Evolutionary conservation across 2,329 filamentous ascomycete genomes (phyloP).

Genomic region (Tympanopsis confertula): DNA sequence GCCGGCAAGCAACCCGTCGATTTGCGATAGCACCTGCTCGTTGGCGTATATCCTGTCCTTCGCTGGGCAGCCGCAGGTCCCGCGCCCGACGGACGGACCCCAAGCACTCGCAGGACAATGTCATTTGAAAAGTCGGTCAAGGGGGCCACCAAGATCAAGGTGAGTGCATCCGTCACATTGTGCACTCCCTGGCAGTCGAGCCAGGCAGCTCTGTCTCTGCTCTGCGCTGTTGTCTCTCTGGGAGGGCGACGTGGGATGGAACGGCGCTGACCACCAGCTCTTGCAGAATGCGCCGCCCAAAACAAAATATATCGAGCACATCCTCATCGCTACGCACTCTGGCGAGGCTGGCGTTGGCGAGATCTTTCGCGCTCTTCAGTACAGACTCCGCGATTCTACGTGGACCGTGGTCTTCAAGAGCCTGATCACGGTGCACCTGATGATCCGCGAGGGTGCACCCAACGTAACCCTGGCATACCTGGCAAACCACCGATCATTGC

Average conservation of each 20-base stretch:
- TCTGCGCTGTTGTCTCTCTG: constrained; percentile 1
- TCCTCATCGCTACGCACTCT: constrained; percentile 85
- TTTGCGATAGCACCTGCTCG: no score
- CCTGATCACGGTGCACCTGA: constrained; percentile 86
- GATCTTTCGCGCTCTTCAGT: constrained; percentile 83
- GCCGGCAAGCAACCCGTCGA: no score
- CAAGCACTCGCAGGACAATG: no score
- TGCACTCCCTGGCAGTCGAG: constrained; percentile 1
- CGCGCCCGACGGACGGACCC: no score
- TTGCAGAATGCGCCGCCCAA: constrained; percentile 82
- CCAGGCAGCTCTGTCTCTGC: not conserved
- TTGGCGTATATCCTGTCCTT: no score
- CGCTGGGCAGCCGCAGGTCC: no score
- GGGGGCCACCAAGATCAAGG: constrained; percentile 96
- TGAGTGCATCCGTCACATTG: constrained; percentile 25
- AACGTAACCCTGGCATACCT: constrained; percentile 82
- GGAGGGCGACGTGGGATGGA: not conserved
- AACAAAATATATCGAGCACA: constrained; percentile 98
- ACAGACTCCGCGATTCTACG: constrained; percentile 83
- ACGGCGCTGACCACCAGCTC: constrained; percentile 5
- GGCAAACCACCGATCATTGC: constrained; percentile 66
- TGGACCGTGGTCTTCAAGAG: constrained; percentile 99
- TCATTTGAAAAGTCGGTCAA: constrained; percentile 99
- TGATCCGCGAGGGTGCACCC: constrained; percentile 89
- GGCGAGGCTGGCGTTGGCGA: constrained; percentile 91